phyloP scores from a whole-genome alignment of 1,139 yeast genomes.

The Blastobotrys arbuscula region DNA sequence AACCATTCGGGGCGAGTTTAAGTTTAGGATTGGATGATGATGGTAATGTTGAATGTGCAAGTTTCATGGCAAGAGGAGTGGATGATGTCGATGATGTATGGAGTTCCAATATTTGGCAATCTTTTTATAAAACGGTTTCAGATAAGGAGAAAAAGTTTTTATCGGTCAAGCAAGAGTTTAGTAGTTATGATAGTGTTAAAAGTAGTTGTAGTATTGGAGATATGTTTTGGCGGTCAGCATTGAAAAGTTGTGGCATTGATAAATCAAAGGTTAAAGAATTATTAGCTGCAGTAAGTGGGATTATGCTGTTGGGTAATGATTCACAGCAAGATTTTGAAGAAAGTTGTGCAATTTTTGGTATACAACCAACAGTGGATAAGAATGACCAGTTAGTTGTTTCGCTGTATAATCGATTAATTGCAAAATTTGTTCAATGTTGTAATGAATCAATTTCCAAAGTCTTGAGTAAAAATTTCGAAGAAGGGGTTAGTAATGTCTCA shows the following conservation, averaged over 20 bases:
- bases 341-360: constrained; percentile 4
- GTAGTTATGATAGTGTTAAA: constrained; percentile 1
- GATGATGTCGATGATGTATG: constrained; percentile 3
- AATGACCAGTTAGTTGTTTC: constrained; percentile 1
- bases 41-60: constrained; percentile 4
- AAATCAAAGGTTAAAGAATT: not conserved
- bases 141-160: constrained; percentile 1
- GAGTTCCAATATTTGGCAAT: not conserved
- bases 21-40: constrained; percentile 4
- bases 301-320: constrained; percentile 9
- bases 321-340: constrained; percentile 4
- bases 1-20: constrained; percentile 6
- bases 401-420: constrained; percentile 5
- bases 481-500: not conserved
- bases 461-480: constrained; percentile 2
- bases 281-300: constrained; percentile 5
- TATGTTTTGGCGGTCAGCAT: constrained; percentile 1
- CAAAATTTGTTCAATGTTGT: not conserved
- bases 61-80: constrained; percentile 4
- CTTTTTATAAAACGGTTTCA: constrained; percentile 1
- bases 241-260: constrained; percentile 5
- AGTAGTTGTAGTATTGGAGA: not conserved
- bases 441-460: not conserved
- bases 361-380: constrained; percentile 7
- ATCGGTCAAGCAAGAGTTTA: constrained; percentile 1